phyloP scores from a whole-genome alignment of 2,329 filamentous ascomycete species.

The Onygenales sp. region DNA sequence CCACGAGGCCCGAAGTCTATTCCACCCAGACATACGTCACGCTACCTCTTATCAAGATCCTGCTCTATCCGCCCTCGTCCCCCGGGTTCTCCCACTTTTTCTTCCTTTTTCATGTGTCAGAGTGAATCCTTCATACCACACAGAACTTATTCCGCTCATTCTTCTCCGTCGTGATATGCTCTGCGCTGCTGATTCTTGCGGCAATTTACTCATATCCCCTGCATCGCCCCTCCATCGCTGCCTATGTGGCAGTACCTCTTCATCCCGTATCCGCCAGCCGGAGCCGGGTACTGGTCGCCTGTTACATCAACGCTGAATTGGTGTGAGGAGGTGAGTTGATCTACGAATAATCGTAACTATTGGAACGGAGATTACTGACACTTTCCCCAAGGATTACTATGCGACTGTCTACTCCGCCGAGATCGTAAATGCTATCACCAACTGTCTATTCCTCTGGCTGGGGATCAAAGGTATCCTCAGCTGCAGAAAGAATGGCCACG shows the following conservation, averaged over 20 bases:
- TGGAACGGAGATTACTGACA: background rate
- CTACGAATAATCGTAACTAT: background rate
- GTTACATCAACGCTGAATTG: conserved; percentile 67
- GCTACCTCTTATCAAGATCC: too few species aligned
- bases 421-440: conserved; percentile 72
- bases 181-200: background rate
- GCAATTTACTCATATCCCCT: background rate
- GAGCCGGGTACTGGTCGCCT: conserved; percentile 55
- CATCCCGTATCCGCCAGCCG: conserved; percentile 35
- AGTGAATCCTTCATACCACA: background rate
- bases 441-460: conserved; percentile 70
- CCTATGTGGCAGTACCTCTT: background rate
- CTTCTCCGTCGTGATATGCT: background rate
- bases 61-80: too few species aligned
- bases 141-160: background rate
- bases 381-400: conserved; percentile 55
- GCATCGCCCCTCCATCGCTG: background rate
- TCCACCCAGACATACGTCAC: too few species aligned
- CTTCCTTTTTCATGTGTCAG: background rate
- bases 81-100: background rate
- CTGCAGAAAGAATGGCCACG: conserved; percentile 63
- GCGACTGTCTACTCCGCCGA: conserved; percentile 67
- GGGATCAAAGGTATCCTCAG: conserved; percentile 65
- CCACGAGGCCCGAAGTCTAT: too few species aligned
- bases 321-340: conserved; percentile 59